These are phyloP conservation scores for Acanthamoeba healyi DNA, from an alignment of 208 protist genomes.

Conservation along the genomic window DNA sequence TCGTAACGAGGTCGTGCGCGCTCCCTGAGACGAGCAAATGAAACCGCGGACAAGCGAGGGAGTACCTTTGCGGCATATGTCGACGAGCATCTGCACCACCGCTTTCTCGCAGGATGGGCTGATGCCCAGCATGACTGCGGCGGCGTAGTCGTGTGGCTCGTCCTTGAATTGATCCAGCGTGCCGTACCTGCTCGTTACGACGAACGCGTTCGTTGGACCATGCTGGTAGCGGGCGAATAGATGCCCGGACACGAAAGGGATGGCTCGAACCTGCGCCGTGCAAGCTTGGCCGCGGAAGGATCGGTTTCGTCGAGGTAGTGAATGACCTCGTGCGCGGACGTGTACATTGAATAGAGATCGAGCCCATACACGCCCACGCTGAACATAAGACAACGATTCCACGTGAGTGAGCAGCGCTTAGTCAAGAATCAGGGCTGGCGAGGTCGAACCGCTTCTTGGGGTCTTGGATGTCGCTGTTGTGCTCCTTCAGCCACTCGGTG, in stretches of 20 bases:
- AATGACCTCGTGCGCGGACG: conserved; percentile 65
- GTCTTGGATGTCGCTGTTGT: conserved; percentile 35
- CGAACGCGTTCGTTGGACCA: too few relatives aligned
- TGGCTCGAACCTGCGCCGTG: not conserved
- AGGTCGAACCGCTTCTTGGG: not conserved
- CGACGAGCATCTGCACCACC: conserved; percentile 31
- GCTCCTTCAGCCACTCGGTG: conserved; percentile 66
- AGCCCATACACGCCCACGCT: conserved; percentile 78
- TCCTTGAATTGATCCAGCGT: conserved; percentile 58
- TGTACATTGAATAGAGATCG: conserved; percentile 71
- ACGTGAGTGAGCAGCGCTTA: too few relatives aligned
- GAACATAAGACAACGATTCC: too few relatives aligned
- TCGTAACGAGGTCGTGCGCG: not conserved
- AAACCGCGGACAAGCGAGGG: not conserved
- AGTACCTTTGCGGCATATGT: conserved; percentile 35
- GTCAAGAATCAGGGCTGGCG: not conserved
- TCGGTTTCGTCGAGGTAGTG: conserved; percentile 74
- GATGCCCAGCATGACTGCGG: conserved; percentile 45
- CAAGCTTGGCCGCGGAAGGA: not conserved
- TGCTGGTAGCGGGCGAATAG: not conserved
- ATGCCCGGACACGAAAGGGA: not conserved
- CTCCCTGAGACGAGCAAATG: too few relatives aligned
- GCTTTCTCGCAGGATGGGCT: conserved; percentile 7
- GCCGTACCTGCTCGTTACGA: not conserved
- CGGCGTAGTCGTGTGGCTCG: conserved; percentile 62